Base-by-base conservation (phyloP, 139 green algal genomes). In the Limnomonas spitsbergensis region DNA sequence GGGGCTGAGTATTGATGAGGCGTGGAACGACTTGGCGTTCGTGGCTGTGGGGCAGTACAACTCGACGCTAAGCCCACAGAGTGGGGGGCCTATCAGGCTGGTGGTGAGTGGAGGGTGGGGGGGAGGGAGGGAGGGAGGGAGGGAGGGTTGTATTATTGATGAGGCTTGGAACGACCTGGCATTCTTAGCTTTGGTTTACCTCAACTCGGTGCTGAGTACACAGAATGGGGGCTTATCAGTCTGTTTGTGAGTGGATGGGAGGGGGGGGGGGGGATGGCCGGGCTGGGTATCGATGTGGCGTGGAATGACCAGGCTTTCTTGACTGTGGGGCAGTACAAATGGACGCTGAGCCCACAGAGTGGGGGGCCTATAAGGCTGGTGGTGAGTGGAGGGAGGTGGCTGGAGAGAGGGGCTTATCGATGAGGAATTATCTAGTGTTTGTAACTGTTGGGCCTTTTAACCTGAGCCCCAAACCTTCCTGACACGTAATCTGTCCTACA, bases 231-330 rank as follows among this genome's bases (percentile, higher is more conserved):
- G 27, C 26, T 37, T 20, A 72, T 34, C 24, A 34, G 29, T 37
- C 26, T 72, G 6, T 37, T 39, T 34, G 61, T 72, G 29, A 20
- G 61, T 72, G 9, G 9, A 20, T 20, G 6, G 6, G 27, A 24
- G 61, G 61, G 7, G 26, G 61, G 29, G 27, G 61, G 61, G 24
- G 61, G 61, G 27, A 20, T 34, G 29, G 29, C 26, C 24, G 61
- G 24, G 61, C 27, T 36, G 61, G 61, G 61, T 39, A 24, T 72
- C 29, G 29, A 37, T n/a, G 70, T 61, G 70, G 70, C 35, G 27
- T 66, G 34, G 70, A 77, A 77, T 7, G 70, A 77, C 36, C 38
- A 61, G 37, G 70, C 70, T 20, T 77, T 77, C 36, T 3, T 77
- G 3, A n/a, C 70, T 2, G 36, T 77, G 14, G 70, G 70, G 20